A percentile compares a stretch with the other conserved stretches of the same genome.
These are phyloP conservation scores for Pedinophyceae sp. DNA, from an alignment of 139 green algal species.

Conservation along the genomic window DNA sequence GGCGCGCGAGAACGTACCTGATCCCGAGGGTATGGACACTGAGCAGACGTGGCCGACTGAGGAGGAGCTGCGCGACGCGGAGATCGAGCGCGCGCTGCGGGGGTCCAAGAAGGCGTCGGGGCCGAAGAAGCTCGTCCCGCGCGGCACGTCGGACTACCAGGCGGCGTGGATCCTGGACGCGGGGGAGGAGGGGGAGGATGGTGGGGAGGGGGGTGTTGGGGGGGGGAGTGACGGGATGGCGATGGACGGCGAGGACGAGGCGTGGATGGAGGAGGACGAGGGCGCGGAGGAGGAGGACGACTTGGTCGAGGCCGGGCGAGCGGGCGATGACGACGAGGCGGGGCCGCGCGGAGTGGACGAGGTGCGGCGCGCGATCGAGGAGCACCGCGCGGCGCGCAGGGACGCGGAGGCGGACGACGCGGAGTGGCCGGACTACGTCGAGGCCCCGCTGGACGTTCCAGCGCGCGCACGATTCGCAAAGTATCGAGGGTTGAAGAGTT, in stretches of 20 bases:
- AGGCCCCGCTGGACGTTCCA: slow-evolving; percentile 45
- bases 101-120: too few relatives aligned
- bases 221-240: slow-evolving; percentile 15
- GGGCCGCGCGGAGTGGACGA: slow-evolving; percentile 15
- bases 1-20: slow-evolving; percentile 43
- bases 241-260: slow-evolving; percentile 12
- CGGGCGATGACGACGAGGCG: slow-evolving; percentile 10
- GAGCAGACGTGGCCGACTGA: slow-evolving; percentile 91
- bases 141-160: slow-evolving; percentile 89
- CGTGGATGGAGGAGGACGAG: slow-evolving; percentile 22
- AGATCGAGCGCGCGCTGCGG: slow-evolving; percentile 8
- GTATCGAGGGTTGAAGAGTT: slow-evolving; percentile 78
- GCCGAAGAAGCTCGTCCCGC: too few relatives aligned
- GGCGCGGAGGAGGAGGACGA: slow-evolving; percentile 5
- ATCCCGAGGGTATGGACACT: slow-evolving; percentile 19
- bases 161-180: slow-evolving; percentile 77
- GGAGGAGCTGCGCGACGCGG: slow-evolving; percentile 43
- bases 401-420: neutral
- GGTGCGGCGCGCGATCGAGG: too few relatives aligned
- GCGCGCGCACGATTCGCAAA: slow-evolving; percentile 51
- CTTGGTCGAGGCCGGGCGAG: too few relatives aligned
- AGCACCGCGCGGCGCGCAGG: neutral
- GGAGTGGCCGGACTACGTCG: slow-evolving; percentile 29
- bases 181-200: slow-evolving; percentile 24
- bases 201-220: slow-evolving; percentile 4